Percentiles rank a stretch among this genome's conserved stretches.
Conservation (phyloP, 2,329 filamentous ascomycete species). For the Trichoderma sp. region DNA sequence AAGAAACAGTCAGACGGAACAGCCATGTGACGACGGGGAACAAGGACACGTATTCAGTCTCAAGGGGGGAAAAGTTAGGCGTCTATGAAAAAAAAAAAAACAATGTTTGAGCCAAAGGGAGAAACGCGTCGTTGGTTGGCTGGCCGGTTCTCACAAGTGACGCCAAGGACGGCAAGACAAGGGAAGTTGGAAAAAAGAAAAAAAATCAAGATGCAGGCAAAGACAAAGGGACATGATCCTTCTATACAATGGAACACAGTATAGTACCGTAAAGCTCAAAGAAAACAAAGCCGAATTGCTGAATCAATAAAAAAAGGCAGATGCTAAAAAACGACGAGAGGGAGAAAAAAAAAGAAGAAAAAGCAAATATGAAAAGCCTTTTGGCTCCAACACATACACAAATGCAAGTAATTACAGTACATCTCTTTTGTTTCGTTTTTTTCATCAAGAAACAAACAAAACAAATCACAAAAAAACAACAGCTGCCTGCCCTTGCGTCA, state of each 20-base stretch:
- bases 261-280: no score
- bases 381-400: neutral
- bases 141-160: no score
- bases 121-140: no score
- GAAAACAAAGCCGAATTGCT: neutral
- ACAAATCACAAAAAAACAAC: neutral
- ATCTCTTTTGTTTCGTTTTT: neutral
- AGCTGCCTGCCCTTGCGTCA: neutral
- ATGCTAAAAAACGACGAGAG: neutral
- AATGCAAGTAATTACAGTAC: slow-evolving; percentile 11
- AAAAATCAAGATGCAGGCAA: neutral
- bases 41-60: no score
- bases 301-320: neutral
- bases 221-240: neutral
- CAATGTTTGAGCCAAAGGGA: no score
- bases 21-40: no score
- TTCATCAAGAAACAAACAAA: neutral
- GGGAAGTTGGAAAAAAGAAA: neutral
- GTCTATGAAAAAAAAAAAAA: no score
- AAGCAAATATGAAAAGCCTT: neutral
- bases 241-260: neutral
- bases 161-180: no score
- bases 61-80: no score
- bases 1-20: no score
- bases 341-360: neutral